Base-by-base conservation (phyloP, 768 basidiomycete species). In the Termitomyces heimii region DNA sequence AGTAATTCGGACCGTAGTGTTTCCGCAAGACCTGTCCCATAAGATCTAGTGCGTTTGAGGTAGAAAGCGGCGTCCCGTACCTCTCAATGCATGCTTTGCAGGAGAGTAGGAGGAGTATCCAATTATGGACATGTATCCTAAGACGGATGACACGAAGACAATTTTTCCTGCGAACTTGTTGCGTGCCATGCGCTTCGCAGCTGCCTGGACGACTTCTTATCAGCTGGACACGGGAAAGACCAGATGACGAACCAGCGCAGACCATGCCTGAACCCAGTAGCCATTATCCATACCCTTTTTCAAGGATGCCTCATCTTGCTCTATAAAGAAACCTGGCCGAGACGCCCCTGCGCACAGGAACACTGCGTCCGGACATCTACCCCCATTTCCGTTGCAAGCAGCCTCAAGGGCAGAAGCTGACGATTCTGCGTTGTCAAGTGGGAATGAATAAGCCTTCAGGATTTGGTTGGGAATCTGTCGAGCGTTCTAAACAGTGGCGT, bases 41-140 rank as follows among this genome's bases (percentile, higher is more conserved):
- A 10, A 34, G 26, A 42, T 32, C 35, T 14, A 44, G 39, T 20
- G 56, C 55, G 40, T 53, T 47, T 45, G 18, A 49, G 34, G 45
- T 53, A 22, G 29, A 37, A 26, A 52, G 34, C 29, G 24, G 20
- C 29, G 29, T 18, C 60, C 72, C 29, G 43, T 61, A 92, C 93
- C 94, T 72, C 92, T 75, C 12, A 96, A 68, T 14, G 94, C 94
- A 63, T 89, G 88, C 68, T 96, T 97, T 12, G 84, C 87, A 0
- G 94, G 92, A 0, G 89, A 76, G 69, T 97, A 97, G 0, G 84
- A 81, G 2, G 86, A 76, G 62, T 86, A 97, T 0, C 94, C 94
- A 6, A 89, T 72, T 50, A 94, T 81, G 4, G 83, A 80, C 76
- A 93, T 85, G 64, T 85, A 85, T 1, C 85, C 89, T n/a, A 94